Evolutionary conservation across 768 basidiomycete species (phyloP).

Genomic region (Leccinum sublutescens): DNA sequence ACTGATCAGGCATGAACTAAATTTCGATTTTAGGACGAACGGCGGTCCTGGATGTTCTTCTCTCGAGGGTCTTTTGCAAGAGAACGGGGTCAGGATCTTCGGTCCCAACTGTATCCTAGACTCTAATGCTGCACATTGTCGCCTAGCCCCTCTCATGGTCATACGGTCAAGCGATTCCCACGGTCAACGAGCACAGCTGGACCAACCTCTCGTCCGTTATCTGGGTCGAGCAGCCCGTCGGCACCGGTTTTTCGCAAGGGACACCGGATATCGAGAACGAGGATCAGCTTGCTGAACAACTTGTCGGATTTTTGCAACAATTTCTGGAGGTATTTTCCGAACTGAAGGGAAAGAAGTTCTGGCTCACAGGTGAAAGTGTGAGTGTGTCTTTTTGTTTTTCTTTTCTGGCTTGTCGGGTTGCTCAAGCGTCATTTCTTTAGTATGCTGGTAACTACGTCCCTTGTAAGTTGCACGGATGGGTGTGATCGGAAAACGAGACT

Average conservation of each 20-base stretch:
- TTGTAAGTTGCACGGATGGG: conserved; percentile 40
- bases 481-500: conserved; percentile 10
- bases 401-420: neutral
- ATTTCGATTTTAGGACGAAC: conserved; percentile 53
- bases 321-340: conserved; percentile 74
- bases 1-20: neutral
- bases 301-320: conserved; percentile 64
- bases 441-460: conserved; percentile 73
- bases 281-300: conserved; percentile 53
- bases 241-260: conserved; percentile 76
- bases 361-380: conserved; percentile 73
- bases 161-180: conserved; percentile 60
- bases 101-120: conserved; percentile 18
- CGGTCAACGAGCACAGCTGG: conserved; percentile 68
- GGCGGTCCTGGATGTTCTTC: conserved; percentile 80
- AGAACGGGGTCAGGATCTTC: conserved; percentile 59
- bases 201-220: conserved; percentile 74
- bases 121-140: neutral
- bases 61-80: conserved; percentile 67
- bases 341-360: conserved; percentile 69
- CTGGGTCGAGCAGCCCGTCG: conserved; percentile 81
- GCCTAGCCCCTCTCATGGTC: conserved; percentile 65
- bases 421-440: conserved; percentile 31
- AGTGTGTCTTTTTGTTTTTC: conserved; percentile 21
- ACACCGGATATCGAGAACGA: conserved; percentile 61